Percentiles rank a stretch among this genome's conserved stretches.
Evolutionary conservation across 352 stramenopile species (phyloP).

Genomic region (Globisporangium orthogonon): DNA sequence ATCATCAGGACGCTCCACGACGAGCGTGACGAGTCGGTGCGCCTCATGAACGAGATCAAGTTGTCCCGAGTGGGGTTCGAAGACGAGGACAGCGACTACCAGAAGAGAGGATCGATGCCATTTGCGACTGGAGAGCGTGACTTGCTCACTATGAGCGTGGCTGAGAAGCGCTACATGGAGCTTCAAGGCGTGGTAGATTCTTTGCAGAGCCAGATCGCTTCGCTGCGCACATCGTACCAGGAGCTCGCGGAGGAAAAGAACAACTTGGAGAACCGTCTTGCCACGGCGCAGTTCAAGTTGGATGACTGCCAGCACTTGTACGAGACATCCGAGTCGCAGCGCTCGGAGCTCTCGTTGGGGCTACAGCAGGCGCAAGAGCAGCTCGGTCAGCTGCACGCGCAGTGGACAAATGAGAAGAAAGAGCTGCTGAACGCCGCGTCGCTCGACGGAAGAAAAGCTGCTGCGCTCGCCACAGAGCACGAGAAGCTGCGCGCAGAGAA

Average conservation of each 20-base stretch:
- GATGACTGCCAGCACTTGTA: constrained; percentile 40
- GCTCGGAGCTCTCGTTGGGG: constrained; percentile 30
- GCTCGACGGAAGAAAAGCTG: constrained; percentile 29
- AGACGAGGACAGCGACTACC: constrained; percentile 1
- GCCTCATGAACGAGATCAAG: constrained; percentile 38
- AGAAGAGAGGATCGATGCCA: constrained; percentile 5
- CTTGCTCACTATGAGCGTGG: background rate
- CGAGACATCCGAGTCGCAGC: constrained; percentile 32
- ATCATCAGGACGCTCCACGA: constrained; percentile 50
- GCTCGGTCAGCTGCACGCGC: constrained; percentile 36
- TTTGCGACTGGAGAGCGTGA: background rate
- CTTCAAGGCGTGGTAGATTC: constrained; percentile 3
- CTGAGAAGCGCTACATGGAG: constrained; percentile 17
- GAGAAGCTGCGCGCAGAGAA: constrained; percentile 40
- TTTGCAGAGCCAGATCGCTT: constrained; percentile 6
- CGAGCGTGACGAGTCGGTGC: constrained; percentile 37
- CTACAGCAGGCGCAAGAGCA: constrained; percentile 50
- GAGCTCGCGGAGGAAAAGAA: constrained; percentile 6
- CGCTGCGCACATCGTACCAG: background rate
- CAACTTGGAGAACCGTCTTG: constrained; percentile 13
- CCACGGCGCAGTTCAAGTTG: constrained; percentile 28
- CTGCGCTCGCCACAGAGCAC: constrained; percentile 22
- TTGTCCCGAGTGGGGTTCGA: constrained; percentile 17
- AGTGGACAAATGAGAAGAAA: constrained; percentile 62
- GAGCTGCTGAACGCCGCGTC: constrained; percentile 25